phyloP scores from a whole-genome alignment of 75 land plant genomes.

The Sequoia sempervirens region DNA sequence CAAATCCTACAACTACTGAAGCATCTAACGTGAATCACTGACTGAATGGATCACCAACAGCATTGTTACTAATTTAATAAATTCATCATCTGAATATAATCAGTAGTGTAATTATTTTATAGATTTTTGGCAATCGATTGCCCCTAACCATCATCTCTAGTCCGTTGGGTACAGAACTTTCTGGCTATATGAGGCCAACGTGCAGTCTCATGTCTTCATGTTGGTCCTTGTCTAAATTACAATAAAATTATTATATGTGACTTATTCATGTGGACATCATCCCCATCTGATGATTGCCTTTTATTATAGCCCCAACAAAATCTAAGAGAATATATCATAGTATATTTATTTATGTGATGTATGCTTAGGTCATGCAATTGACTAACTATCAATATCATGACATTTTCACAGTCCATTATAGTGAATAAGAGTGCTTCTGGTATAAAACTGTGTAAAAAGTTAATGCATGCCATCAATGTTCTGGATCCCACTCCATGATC shows the following conservation, averaged over 20 bases:
- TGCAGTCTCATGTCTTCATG: background rate
- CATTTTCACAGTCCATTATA: too few relatives aligned
- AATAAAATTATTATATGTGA: background rate
- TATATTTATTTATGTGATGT: background rate
- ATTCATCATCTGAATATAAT: too few relatives aligned
- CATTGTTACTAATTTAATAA: background rate
- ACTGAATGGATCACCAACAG: background rate
- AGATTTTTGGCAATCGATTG: background rate
- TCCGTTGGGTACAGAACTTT: background rate
- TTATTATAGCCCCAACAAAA: background rate
- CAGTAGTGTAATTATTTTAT: too few relatives aligned
- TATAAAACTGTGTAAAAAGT: too few relatives aligned
- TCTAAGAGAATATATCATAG: background rate
- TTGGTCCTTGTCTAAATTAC: too few relatives aligned
- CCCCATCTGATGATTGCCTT: background rate
- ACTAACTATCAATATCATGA: too few relatives aligned
- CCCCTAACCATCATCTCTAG: background rate
- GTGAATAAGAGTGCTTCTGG: too few relatives aligned
- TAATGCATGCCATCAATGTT: too few relatives aligned
- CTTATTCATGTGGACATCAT: background rate
- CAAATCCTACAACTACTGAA: background rate
- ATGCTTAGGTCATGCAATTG: background rate
- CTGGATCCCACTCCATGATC: too few relatives aligned
- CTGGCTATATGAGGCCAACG: background rate
- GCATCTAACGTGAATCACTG: background rate